Conservation (phyloP, 192 early-diverging fungal genomes). For the Haplosporangium gracile region DNA sequence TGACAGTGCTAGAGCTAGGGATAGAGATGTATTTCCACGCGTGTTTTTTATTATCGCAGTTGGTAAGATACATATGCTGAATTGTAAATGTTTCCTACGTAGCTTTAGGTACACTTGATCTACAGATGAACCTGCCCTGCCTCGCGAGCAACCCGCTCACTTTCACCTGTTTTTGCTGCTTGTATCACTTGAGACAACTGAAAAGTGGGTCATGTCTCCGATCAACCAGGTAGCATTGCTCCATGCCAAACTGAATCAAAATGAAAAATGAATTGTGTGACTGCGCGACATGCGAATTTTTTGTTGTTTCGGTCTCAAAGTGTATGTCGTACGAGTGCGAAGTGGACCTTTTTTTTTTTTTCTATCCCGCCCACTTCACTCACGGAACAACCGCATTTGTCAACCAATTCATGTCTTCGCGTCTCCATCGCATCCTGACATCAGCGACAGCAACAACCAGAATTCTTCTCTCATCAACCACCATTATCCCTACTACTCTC, state of each 20-base stretch:
- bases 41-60: background rate
- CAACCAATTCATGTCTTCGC: conserved; percentile 9
- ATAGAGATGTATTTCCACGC: background rate
- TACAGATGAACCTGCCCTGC: background rate
- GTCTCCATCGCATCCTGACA: background rate
- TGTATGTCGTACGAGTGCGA: too few relatives aligned
- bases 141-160: too few relatives aligned
- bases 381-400: background rate
- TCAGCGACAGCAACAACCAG: background rate
- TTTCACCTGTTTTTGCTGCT: background rate
- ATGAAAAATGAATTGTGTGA: background rate
- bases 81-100: background rate
- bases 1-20: too few relatives aligned
- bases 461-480: background rate
- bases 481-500: background rate
- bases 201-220: background rate
- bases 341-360: background rate
- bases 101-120: background rate
- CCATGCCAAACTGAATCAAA: background rate
- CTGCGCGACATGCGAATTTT: background rate
- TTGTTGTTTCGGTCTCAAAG: background rate
- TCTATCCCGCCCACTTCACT: background rate
- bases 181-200: background rate
- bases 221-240: background rate
- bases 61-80: background rate